phyloP scores from a whole-genome alignment of 2,329 filamentous ascomycete species.

The Amylocarpus encephaloides region DNA sequence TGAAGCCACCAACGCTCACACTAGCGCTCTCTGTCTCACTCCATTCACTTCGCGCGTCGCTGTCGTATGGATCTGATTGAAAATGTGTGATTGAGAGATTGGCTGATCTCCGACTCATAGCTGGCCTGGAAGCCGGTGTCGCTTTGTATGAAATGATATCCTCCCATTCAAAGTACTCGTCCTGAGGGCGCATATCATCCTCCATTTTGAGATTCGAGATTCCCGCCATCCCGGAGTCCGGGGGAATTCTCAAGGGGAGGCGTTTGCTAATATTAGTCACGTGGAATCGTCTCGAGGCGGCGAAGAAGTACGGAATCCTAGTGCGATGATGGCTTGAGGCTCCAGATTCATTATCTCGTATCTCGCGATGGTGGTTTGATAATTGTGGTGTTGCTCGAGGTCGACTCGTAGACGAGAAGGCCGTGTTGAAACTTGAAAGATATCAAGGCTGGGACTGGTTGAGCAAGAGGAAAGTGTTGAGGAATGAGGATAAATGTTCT shows the following conservation, averaged over 20 bases:
- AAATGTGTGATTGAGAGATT: not conserved
- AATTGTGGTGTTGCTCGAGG: not conserved
- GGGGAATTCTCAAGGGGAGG: not conserved
- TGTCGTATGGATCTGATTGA: not conserved
- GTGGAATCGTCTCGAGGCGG: not conserved
- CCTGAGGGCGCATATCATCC: conserved; percentile 6
- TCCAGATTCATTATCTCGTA: not conserved
- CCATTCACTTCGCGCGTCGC: not conserved
- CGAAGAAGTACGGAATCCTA: not conserved
- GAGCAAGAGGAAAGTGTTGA: not conserved
- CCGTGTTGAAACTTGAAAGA: not conserved
- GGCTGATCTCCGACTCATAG: not conserved
- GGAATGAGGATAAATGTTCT: not conserved
- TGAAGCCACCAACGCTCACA: conserved; percentile 1
- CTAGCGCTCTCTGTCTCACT: conserved; percentile 5
- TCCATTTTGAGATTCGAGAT: conserved; percentile 6
- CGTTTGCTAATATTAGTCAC: not conserved
- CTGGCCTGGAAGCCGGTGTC: not conserved
- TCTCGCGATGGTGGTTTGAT: not conserved
- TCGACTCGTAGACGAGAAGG: not conserved
- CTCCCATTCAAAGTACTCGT: conserved; percentile 10
- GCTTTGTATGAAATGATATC: conserved; percentile 8
- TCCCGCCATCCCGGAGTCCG: too few species aligned
- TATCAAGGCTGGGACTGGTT: not conserved
- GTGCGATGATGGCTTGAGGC: not conserved